These are phyloP conservation scores for Leccinellum luteum DNA, from an alignment of 768 basidiomycete species.

Conservation along the genomic window DNA sequence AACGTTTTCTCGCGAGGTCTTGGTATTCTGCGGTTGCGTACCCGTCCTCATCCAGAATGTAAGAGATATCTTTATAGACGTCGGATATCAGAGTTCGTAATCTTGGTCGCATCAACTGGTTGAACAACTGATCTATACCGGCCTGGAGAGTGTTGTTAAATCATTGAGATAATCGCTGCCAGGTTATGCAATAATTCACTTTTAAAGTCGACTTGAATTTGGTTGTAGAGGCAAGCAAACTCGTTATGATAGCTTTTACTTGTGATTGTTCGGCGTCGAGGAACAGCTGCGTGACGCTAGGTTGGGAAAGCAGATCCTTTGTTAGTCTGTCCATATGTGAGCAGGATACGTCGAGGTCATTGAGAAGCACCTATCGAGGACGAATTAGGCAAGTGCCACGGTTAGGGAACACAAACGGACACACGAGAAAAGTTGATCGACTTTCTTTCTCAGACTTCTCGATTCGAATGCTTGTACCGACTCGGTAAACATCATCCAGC, in stretches of 20 bases:
- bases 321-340: conserved; percentile 84
- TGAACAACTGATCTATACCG: conserved; percentile 93
- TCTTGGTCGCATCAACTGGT: conserved; percentile 86
- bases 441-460: conserved; percentile 84
- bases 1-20: conserved; percentile 85
- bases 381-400: background rate
- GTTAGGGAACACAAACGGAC: conserved; percentile 28
- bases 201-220: conserved; percentile 74
- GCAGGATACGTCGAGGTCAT: conserved; percentile 91
- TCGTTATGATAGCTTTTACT: conserved; percentile 47
- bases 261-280: conserved; percentile 49
- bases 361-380: conserved; percentile 68
- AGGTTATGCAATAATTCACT: conserved; percentile 43
- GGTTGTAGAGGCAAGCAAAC: conserved; percentile 51
- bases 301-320: conserved; percentile 56
- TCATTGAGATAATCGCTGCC: background rate
- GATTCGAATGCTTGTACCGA: conserved; percentile 47
- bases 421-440: conserved; percentile 76
- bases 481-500: conserved; percentile 84
- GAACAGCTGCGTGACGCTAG: conserved; percentile 66
- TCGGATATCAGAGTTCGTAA: conserved; percentile 82
- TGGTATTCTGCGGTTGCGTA: conserved; percentile 83
- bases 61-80: conserved; percentile 86
- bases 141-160: conserved; percentile 41
- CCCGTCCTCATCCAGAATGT: conserved; percentile 84